Evolutionary conservation across 352 stramenopile genomes (phyloP).

Genomic region (Phytophthora nicotianae): DNA sequence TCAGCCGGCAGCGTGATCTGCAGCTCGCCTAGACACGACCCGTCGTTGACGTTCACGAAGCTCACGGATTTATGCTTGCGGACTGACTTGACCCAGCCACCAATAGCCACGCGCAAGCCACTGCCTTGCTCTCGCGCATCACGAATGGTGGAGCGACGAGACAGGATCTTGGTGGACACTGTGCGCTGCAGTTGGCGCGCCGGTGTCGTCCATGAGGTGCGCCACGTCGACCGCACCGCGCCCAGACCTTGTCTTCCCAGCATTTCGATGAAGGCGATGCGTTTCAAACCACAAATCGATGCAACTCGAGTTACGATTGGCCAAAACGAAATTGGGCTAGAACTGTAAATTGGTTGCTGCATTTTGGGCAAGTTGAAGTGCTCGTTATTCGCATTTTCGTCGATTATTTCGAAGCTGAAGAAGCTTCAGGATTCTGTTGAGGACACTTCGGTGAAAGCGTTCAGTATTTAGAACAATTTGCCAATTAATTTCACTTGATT

Average conservation of each 20-base stretch:
- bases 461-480: too few species aligned
- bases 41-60: conserved; percentile 98
- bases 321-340: conserved; percentile 2
- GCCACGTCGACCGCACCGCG: conserved; percentile 11
- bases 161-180: conserved; percentile 28
- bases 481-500: too few species aligned
- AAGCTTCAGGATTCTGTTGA: too few species aligned
- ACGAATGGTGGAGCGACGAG: conserved; percentile 47
- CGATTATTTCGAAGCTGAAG: too few species aligned
- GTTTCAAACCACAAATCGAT: conserved; percentile 22
- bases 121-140: conserved; percentile 43
- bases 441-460: too few species aligned
- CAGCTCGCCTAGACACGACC: conserved; percentile 91
- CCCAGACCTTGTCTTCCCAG: conserved; percentile 14
- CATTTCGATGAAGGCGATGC: conserved; percentile 34
- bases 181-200: conserved; percentile 10
- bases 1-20: conserved; percentile 89
- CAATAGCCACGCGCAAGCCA: conserved; percentile 54
- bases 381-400: not conserved
- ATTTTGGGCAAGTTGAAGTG: conserved; percentile 1
- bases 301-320: conserved; percentile 9
- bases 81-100: conserved; percentile 96
- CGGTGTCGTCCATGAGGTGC: conserved; percentile 14
- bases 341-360: not conserved
- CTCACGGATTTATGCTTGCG: conserved; percentile 97